phyloP scores from a whole-genome alignment of 2,329 filamentous ascomycete genomes.

The Penicillium thymicola region DNA sequence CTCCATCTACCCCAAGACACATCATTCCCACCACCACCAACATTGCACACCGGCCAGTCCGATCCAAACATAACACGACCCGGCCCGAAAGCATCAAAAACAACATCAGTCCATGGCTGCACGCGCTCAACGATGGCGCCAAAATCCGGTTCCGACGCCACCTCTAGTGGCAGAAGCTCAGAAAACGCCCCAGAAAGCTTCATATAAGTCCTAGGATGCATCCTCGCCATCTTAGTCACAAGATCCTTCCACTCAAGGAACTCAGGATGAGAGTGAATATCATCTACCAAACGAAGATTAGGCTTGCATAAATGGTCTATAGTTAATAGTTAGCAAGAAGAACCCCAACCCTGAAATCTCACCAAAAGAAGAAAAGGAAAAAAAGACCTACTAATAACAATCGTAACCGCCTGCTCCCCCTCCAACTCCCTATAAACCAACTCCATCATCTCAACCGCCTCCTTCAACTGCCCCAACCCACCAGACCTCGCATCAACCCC shows the following conservation, averaged over 20 bases:
- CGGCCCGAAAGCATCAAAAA: constrained; percentile 70
- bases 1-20: constrained; percentile 74
- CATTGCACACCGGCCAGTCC: constrained; percentile 89
- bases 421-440: constrained; percentile 60
- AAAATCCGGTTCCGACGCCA: constrained; percentile 18
- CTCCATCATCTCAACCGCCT: constrained; percentile 67
- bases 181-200: constrained; percentile 87
- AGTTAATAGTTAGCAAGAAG: constrained; percentile 8
- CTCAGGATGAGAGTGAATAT: constrained; percentile 44
- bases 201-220: constrained; percentile 68
- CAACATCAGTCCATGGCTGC: constrained; percentile 67
- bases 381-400: constrained; percentile 60
- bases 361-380: not conserved
- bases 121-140: constrained; percentile 54
- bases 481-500: constrained; percentile 77
- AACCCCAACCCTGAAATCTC: constrained; percentile 1
- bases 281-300: constrained; percentile 58
- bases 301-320: constrained; percentile 89
- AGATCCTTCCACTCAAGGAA: constrained; percentile 68
- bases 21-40: constrained; percentile 55
- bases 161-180: constrained; percentile 60
- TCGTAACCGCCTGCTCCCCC: constrained; percentile 53
- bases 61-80: constrained; percentile 81
- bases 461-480: constrained; percentile 70
- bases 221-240: constrained; percentile 63